phyloP scores from a whole-genome alignment of 306 rosid genomes.

The Biancaea sappan region DNA sequence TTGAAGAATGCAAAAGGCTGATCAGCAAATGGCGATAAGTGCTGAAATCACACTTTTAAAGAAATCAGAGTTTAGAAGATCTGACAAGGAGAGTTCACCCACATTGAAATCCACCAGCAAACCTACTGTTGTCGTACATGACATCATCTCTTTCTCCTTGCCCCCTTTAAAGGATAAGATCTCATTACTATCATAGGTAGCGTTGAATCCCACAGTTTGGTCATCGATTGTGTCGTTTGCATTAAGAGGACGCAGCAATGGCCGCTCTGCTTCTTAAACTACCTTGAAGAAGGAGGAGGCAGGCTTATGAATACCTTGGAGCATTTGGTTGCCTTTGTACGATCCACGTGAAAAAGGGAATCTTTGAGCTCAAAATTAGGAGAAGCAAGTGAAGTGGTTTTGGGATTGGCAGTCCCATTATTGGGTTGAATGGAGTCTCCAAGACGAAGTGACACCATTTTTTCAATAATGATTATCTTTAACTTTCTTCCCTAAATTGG shows the following conservation, averaged over 20 bases:
- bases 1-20: constrained; percentile 29
- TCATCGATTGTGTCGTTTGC: background rate
- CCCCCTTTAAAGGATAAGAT: background rate
- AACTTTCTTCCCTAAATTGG: constrained; percentile 41
- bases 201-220: background rate
- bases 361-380: background rate
- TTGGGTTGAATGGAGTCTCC: background rate
- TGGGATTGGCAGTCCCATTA: background rate
- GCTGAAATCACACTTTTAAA: constrained; percentile 13
- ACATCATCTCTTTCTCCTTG: background rate
- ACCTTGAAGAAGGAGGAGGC: constrained; percentile 16
- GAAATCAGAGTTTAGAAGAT: constrained; percentile 44
- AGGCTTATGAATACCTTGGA: constrained; percentile 34
- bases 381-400: background rate
- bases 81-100: constrained; percentile 36
- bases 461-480: background rate
- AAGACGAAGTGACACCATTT: background rate
- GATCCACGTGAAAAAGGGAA: constrained; percentile 20
- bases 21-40: constrained; percentile 34
- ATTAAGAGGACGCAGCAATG: too few relatives aligned
- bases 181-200: background rate
- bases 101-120: constrained; percentile 34
- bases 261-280: background rate
- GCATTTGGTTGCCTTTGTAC: constrained; percentile 49
- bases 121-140: background rate